A percentile compares a stretch with the other conserved stretches of the same genome.
Conservation (phyloP, 2,329 filamentous ascomycete genomes). For the Orbilia brochopaga region DNA sequence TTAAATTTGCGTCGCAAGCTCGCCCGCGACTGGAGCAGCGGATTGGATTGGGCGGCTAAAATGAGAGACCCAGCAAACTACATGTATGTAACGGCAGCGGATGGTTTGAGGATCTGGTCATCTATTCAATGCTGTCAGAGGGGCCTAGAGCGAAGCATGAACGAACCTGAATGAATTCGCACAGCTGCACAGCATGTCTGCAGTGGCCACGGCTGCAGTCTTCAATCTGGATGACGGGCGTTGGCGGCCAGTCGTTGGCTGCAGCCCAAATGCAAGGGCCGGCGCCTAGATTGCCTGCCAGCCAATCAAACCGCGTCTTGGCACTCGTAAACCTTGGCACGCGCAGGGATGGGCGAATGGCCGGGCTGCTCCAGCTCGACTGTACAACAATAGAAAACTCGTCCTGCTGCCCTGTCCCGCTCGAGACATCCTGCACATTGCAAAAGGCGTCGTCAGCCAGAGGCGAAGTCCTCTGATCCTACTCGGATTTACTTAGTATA, state of each 20-base stretch:
- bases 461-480: slow-evolving; percentile 13
- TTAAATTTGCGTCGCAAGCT: slow-evolving; percentile 49
- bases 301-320: slow-evolving; percentile 50
- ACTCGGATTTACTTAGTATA: not conserved
- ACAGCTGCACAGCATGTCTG: slow-evolving; percentile 14
- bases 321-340: slow-evolving; percentile 44
- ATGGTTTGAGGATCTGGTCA: slow-evolving; percentile 47
- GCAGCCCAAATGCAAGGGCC: slow-evolving; percentile 32
- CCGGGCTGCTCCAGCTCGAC: slow-evolving; percentile 26
- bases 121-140: slow-evolving; percentile 39
- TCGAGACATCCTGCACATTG: slow-evolving; percentile 34
- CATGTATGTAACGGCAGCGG: slow-evolving; percentile 6
- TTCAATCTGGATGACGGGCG: slow-evolving; percentile 31
- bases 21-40: slow-evolving; percentile 19
- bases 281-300: slow-evolving; percentile 49
- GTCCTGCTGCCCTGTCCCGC: slow-evolving; percentile 27
- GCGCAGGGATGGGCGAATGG: slow-evolving; percentile 42
- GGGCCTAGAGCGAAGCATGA: slow-evolving; percentile 19
- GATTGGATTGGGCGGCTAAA: slow-evolving; percentile 50
- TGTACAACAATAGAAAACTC: slow-evolving; percentile 14
- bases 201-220: slow-evolving; percentile 35
- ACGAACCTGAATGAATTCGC: slow-evolving; percentile 21
- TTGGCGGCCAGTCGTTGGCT: slow-evolving; percentile 46
- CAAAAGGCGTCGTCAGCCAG: slow-evolving; percentile 44
- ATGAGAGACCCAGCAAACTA: slow-evolving; percentile 33